Evolutionary conservation across 169 alveolate genomes (phyloP), one percentile per base, ranked within the genome.

Genomic region (Plasmodium gonderi): DNA sequence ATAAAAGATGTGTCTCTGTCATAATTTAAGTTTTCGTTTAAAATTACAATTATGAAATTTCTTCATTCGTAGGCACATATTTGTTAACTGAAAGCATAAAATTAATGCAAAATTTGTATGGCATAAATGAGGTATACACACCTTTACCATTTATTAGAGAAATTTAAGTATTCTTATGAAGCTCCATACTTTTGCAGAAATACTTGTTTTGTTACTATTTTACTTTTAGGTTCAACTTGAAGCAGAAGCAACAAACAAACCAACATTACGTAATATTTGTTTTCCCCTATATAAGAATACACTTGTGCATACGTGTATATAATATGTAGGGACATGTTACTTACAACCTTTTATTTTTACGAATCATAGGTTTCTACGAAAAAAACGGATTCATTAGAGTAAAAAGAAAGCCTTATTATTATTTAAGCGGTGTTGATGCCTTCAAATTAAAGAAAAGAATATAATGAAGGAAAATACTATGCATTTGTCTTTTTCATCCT

Each of bases 321-420:
- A 65, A n/a, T 36, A 47, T n/a, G 4, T 36, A 64, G 74, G 12
- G 64, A 23, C 38, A 77, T 77, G 42, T 38, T 77, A 38, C 36
- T 31, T 36, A 45, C 23, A 60, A 26, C 64, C 9, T 77, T 26
- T 36, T 23, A 20, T 44, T 47, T 77, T 77, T 77, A 2, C 6
- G 17, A n/a, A 36, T 85, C 44, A 33, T 75, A 87, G 93, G 89
- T 38, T 87, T 87, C 79, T 87, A 87, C 44, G 93, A 87, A 75
- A 75, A 75, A 87, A 87, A 87, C 44, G 93, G 87, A 36, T 87
- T 87, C 78, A 87, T 87, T 87, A 74, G 87, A 76, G 89, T 87
- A 78, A 87, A 87, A 87, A 47, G 93, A 42, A 87, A 87, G 33
- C 93, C 93, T 29, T 75, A 49, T 45, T 87, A 87, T 87, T 87